Evolutionary conservation across 805 yeast genomes (phyloP).

Genomic region (Pichia occidentalis): DNA sequence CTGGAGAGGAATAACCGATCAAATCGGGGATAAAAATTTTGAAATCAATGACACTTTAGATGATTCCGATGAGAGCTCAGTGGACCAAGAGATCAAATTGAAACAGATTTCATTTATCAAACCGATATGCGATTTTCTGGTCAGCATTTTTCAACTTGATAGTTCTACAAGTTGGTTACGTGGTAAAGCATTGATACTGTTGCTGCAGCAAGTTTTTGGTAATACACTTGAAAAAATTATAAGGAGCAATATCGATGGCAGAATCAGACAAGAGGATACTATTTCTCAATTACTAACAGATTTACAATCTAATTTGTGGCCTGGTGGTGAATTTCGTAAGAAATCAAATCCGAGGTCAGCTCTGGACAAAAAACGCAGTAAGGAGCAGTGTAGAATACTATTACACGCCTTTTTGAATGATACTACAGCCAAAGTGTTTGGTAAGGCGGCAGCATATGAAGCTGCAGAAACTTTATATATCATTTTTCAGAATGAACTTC

Average conservation of each 20-base stretch:
- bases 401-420: slow-evolving; percentile 56
- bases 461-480: slow-evolving; percentile 58
- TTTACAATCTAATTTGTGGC: slow-evolving; percentile 38
- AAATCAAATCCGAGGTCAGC: slow-evolving; percentile 39
- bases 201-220: slow-evolving; percentile 80
- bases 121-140: slow-evolving; percentile 73
- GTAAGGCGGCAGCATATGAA: slow-evolving; percentile 51
- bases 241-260: slow-evolving; percentile 36
- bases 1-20: slow-evolving; percentile 2
- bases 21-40: neutral
- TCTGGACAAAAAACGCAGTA: slow-evolving; percentile 45
- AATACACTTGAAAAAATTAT: slow-evolving; percentile 71
- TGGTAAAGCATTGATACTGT: slow-evolving; percentile 75
- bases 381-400: slow-evolving; percentile 50
- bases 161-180: slow-evolving; percentile 67
- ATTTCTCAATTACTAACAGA: slow-evolving; percentile 35
- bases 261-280: slow-evolving; percentile 37
- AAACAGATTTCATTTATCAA: slow-evolving; percentile 52
- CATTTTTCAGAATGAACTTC: slow-evolving; percentile 64
- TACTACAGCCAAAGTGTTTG: slow-evolving; percentile 66
- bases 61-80: neutral
- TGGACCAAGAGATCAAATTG: slow-evolving; percentile 37
- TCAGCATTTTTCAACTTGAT: slow-evolving; percentile 59
- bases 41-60: neutral
- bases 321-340: slow-evolving; percentile 44